Base-by-base conservation (phyloP, 768 basidiomycete genomes). In the Suillus placidus region DNA sequence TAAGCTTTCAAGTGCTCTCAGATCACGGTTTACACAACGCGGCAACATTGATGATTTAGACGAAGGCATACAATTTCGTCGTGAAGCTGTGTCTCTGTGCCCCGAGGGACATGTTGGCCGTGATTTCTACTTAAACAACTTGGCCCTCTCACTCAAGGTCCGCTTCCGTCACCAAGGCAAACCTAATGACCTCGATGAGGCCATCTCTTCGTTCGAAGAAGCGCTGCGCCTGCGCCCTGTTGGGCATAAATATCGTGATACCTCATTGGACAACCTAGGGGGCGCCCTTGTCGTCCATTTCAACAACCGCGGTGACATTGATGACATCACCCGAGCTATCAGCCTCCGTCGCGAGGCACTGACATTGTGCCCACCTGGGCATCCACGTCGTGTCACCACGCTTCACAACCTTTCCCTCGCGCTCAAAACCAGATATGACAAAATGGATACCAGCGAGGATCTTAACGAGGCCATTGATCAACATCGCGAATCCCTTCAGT, bases 211-310 rank as follows among this genome's bases (percentile, higher is more conserved):
- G 61, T 14, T 9, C 10, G 30, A 32, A 20, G 23, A 34, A 23
- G 32, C 3, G 13, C 20, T 62, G 45, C 32, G 13, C 5, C 18
- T 62, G 20, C 32, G 26, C 18, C 45, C 61, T 18, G 23, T 34
- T n/a, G 40, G 43, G 4, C 61, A 51, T 16, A 6, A 43, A 32
- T n/a, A 7, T 47, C 61, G 61, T 14, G 2, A 9, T 10, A 9
- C 4, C 14, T 62, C 74, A 42, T 63, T 76, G 3, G 62, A 64
- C 10, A 72, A 67, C 42, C 70, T 69, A 51, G 65, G 64, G 13
- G 30, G 26, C 30, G 67, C 68, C 35, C 71, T 72, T 43, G 60
- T 23, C 16, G 45, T 61, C 32, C 72, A 71, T 23, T 69, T 68
- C 55, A 23, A 26, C 0, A n/a, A 54, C 6, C 26, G 37, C 12